Base-by-base conservation (phyloP, 768 basidiomycete species). In the Tricholoma sp. region DNA sequence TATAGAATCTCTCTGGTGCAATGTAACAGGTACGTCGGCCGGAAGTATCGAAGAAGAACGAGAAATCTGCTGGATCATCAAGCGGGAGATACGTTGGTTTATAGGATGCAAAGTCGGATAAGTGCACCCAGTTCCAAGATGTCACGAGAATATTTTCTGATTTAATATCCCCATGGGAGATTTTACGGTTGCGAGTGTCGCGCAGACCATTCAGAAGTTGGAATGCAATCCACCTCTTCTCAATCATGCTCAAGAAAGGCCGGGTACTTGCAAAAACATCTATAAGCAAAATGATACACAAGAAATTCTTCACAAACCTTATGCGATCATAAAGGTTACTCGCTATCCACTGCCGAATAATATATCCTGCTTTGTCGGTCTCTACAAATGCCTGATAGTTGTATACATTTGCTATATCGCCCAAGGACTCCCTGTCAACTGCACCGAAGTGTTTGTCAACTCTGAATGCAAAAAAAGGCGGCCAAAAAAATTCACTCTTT, bases 181-280 rank as follows among this genome's bases (percentile, higher is more conserved):
- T 77, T 74, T 95, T 91, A 51, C 88, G 85, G 55, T 85, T 84
- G 22, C 92, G 83, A 0, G 91, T 85, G 63, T 92, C 91, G 21
- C 89, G 82, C 41, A 99, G 79, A 2, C 88, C 92, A 24, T 84
- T 87, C 59, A 98, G 77, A 1, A 98, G 77, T 70, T 98, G 97
- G 66, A 94, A 99, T 0, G 89, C 86, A 57, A 98, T 93, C 97
- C 96, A 99, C 68, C 92, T 93, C 81, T 98, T 98, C 77, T 99
- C 97, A 21, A 98, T 81, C 59, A 79, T 70, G 59, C 85, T 88
- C 39, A 99, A 78, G 74, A 98, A 99, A 3, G 97, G 97, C 34
- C 96, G 91, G 2, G 95, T 98, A 67, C 97, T 99, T 64, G 1
- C 45, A 45, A 46, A 8, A 56, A 34, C 51, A 54, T 52, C 55